phyloP scores from a whole-genome alignment of 148 eudicot species.

The Oxyria digyna region DNA sequence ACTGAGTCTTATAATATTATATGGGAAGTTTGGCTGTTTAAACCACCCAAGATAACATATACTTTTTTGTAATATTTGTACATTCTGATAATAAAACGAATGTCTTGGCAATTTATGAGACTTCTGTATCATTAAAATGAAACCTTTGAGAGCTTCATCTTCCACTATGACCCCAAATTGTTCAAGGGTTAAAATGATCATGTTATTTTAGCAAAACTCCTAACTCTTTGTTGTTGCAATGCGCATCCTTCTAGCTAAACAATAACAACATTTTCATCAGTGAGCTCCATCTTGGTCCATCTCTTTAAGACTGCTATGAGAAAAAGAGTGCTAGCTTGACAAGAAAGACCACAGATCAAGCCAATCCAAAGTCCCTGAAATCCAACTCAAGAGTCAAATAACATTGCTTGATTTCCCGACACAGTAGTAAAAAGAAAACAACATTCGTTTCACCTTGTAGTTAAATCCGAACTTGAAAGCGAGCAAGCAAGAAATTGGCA shows the following conservation, averaged over 20 bases:
- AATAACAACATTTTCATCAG: not conserved
- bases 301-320: slow-evolving; percentile 28
- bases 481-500: slow-evolving; percentile 56
- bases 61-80: no score
- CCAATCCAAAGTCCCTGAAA: slow-evolving; percentile 62
- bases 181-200: not conserved
- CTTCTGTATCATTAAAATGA: no score
- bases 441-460: not conserved
- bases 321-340: slow-evolving; percentile 31
- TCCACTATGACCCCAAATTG: no score
- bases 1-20: not conserved
- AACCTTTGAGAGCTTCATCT: no score
- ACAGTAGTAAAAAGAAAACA: not conserved
- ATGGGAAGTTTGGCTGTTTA: not conserved
- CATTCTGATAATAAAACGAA: no score
- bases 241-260: not conserved
- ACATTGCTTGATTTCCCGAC: not conserved
- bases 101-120: no score
- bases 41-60: not conserved
- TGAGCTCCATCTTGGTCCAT: slow-evolving; percentile 32
- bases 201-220: not conserved
- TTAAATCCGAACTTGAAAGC: slow-evolving; percentile 33
- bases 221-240: not conserved
- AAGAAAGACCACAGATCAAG: slow-evolving; percentile 40
- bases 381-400: not conserved